Evolutionary conservation across 2,329 filamentous ascomycete species (phyloP), one percentile per base, ranked within the genome.

Genomic region (Ilyonectria sp.): DNA sequence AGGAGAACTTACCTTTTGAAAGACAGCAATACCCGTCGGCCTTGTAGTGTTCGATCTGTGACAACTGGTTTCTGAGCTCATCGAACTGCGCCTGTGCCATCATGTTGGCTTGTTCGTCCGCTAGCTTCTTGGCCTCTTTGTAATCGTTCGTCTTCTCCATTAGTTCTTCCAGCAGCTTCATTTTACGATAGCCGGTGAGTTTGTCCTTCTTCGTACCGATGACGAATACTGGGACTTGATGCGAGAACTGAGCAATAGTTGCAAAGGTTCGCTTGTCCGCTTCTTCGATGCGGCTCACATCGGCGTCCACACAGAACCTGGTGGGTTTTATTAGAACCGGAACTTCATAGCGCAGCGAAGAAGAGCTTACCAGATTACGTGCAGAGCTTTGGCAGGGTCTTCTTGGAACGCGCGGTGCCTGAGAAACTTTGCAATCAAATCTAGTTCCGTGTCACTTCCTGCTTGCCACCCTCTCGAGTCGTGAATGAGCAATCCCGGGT

Each of bases 191-290:
- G 1, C 69, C 68, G 1, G 64, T 75, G 33, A 75, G 69, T 26
- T 75, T 75, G 13, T 75, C 74, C 21, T 75, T 75, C 52, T 75
- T 75, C 29, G 74, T 75, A 2, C 74, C 74, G 6, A 75, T 57
- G 0, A 75, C 74, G 21, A 75, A 75, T 2, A 75, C 74, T 1
- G 74, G 74, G 4, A 75, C 74, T 49, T 76, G 65, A 9, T 75
- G 68, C 1, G 74, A 75, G 31, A 72, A 75, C 33, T 75, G 64
- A 3, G 74, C 74, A 11, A 75, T 75, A 1, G 74, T 76, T 11
- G 72, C 74, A 53, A 75, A 75, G 0, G 74, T 75, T 33, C 71
- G 37, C 9, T 75, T 75, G n/a, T 75, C 74, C 19, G 74, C 74
- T 49, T 75, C 74, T 50, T 75, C 74, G 1, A 75, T 75, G 9